phyloP scores from a whole-genome alignment of 2,329 filamentous ascomycete genomes.

The Lecanicillium sp. region DNA sequence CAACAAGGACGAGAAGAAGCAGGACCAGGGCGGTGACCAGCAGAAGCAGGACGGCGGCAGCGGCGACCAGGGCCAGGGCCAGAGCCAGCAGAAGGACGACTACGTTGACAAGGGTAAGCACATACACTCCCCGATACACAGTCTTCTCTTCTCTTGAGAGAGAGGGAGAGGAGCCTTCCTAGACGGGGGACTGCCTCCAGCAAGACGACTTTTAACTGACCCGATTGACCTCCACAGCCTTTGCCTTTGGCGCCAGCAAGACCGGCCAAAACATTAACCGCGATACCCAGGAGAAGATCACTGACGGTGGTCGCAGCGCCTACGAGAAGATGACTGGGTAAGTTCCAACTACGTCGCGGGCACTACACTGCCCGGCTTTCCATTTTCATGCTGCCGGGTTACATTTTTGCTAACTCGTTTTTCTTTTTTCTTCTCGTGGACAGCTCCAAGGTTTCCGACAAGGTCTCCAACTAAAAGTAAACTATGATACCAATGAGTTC shows the following conservation, averaged over 20 bases:
- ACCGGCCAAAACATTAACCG: conserved; percentile 24
- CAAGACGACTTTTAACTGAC: background rate
- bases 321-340: conserved; percentile 31
- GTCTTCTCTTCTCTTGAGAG: too few relatives aligned
- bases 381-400: too few relatives aligned
- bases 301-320: conserved; percentile 23
- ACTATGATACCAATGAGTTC: background rate
- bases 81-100: conserved; percentile 19
- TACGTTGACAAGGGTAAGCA: conserved; percentile 30
- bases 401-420: too few relatives aligned
- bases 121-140: background rate
- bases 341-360: too few relatives aligned
- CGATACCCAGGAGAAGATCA: conserved; percentile 30
- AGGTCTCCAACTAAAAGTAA: conserved; percentile 26
- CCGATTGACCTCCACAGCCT: conserved; percentile 14
- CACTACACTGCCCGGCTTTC: background rate
- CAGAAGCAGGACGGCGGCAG: conserved; percentile 1
- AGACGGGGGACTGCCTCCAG: too few relatives aligned
- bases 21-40: conserved; percentile 6
- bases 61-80: background rate
- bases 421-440: background rate
- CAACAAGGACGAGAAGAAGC: conserved; percentile 12
- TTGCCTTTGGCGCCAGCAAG: conserved; percentile 23
- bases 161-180: too few relatives aligned
- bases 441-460: conserved; percentile 21